Base-by-base conservation (phyloP, 371 early-diverging fungal species). In the Ordospora colligata region DNA sequence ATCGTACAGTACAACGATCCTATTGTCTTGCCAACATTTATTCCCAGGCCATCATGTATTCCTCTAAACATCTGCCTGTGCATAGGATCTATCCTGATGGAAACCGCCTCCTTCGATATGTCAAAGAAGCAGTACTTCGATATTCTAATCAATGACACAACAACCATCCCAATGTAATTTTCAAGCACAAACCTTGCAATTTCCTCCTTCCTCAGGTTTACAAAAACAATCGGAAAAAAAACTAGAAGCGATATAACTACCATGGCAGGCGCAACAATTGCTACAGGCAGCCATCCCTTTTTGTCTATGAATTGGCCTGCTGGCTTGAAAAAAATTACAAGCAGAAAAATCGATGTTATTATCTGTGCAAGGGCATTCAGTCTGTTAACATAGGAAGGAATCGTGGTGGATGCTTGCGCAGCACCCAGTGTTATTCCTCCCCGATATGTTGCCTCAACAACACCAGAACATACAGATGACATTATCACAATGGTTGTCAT, bases 91-190 rank as follows among this genome's bases (percentile, higher is more conserved):
- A 85, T 81, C 64, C 74, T 83, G 73, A 82, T 81, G 40, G 82
- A 68, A 0, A 83, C 44, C 37, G 76, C 71, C 64, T 85, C 85
- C 67, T 85, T 85, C 44, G 74, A 65, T 40, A 85, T 75, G 67
- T 85, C 85, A 78, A 83, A 85, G 2, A 79, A 65, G 10, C 78
- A 81, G 75, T 82, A 85, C 58, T 85, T 85, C 44, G 75, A 50
- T 22, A 83, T 74, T 66, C 83, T 85, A 8, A 75, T 64, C 44
- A 51, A 21, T 19, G 45, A 21, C 22, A n/a, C 42, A 17, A 44
- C 10, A 25, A 72, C 40, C n/a, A 54, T 40, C 40, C 42, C 72
- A 14, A 45, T 21, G 21, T 63, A 42, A 47, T 69, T 68, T 50
- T 77, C 77, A 45, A 66, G 14, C 14, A 70, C 22, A 21, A 53